Conservation (phyloP, 768 basidiomycete species). For the Cyclocybe cylindracea region DNA sequence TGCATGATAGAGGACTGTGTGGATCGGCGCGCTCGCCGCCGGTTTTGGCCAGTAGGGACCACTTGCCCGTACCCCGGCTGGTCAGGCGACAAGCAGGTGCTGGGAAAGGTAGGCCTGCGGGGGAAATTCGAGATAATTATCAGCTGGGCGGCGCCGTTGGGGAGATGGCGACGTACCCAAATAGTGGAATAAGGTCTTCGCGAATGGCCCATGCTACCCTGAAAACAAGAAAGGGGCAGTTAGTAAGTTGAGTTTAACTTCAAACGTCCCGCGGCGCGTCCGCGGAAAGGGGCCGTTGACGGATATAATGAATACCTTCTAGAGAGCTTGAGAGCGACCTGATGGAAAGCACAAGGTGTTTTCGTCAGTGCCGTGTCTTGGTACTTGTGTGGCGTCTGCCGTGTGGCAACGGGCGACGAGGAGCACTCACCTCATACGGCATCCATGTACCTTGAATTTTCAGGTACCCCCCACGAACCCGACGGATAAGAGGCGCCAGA, state of each 20-base stretch:
- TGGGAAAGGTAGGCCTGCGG: conserved; percentile 77
- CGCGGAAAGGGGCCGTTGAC: conserved; percentile 4
- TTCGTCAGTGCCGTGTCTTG: conserved; percentile 6
- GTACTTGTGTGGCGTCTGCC: conserved; percentile 6
- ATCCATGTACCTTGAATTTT: conserved; percentile 96
- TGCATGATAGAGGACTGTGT: conserved; percentile 39
- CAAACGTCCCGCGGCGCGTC: background rate
- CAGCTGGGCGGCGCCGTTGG: background rate
- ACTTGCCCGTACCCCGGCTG: conserved; percentile 88
- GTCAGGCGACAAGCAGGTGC: conserved; percentile 81
- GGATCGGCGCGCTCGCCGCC: conserved; percentile 60
- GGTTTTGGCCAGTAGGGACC: conserved; percentile 58
- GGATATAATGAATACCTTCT: conserved; percentile 58
- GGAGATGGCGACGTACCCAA: conserved; percentile 57
- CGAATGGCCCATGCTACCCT: conserved; percentile 91
- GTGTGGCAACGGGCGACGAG: conserved; percentile 7
- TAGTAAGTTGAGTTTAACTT: conserved; percentile 1
- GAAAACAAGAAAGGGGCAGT: conserved; percentile 6
- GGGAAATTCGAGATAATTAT: conserved; percentile 6
- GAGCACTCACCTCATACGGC: conserved; percentile 73
- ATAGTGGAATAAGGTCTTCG: conserved; percentile 83
- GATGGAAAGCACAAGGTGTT: conserved; percentile 4
- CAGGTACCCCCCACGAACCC: conserved; percentile 85
- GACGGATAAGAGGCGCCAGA: conserved; percentile 76
- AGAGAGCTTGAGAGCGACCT: conserved; percentile 80